A percentile compares a stretch with the other conserved stretches of the same genome.
These are phyloP conservation scores for Cephalotrichum gorgonifer DNA, from an alignment of 2,329 filamentous ascomycete species.

Conservation along the genomic window DNA sequence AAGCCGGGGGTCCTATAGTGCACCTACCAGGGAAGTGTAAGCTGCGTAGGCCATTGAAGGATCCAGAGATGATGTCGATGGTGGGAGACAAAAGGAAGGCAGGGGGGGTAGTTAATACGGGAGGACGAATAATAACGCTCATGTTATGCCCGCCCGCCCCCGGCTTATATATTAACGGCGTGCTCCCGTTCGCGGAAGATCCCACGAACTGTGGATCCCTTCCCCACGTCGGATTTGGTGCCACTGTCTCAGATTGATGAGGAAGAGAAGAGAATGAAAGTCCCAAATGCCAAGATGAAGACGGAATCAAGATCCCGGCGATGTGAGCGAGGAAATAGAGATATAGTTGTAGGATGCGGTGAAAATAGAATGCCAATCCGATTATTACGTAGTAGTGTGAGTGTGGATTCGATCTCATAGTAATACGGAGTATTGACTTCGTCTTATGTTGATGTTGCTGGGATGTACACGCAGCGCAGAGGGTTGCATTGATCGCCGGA, in stretches of 20 bases:
- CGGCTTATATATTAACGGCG: neutral
- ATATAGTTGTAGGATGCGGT: too few relatives aligned
- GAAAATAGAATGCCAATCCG: too few relatives aligned
- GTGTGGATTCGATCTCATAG: too few relatives aligned
- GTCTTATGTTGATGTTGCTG: neutral
- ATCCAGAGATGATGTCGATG: too few relatives aligned
- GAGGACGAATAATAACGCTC: neutral
- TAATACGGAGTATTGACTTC: neutral
- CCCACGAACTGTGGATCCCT: neutral
- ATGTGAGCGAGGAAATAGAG: too few relatives aligned
- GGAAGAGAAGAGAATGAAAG: too few relatives aligned
- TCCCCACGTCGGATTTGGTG: neutral
- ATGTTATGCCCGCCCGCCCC: neutral
- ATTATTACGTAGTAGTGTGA: too few relatives aligned
- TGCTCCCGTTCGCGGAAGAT: neutral
- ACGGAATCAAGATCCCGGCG: too few relatives aligned
- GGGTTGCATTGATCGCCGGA: conserved; percentile 2
- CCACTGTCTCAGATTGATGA: neutral
- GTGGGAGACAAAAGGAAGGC: too few relatives aligned
- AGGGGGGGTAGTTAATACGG: neutral
- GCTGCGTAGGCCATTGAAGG: too few relatives aligned
- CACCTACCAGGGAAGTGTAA: neutral
- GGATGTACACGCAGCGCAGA: conserved; percentile 1
- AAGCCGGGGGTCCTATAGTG: neutral
- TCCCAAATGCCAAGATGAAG: too few relatives aligned